Conservation (phyloP, 2,329 filamentous ascomycete genomes). For the Fusarium staphyleae region DNA sequence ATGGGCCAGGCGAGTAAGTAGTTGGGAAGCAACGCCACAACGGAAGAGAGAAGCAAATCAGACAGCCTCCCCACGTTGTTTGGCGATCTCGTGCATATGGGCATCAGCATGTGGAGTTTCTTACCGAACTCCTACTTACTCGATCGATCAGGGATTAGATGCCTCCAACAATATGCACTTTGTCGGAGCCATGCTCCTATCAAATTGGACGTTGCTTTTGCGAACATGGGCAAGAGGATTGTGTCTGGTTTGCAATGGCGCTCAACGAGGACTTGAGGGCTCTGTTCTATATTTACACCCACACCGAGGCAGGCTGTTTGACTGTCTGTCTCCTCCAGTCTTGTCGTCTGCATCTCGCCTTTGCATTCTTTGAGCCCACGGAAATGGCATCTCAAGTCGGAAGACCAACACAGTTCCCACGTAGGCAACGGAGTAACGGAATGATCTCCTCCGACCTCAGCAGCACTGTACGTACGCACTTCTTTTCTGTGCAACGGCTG, state of each 20-base stretch:
- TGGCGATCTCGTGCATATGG: slow-evolving; percentile 18
- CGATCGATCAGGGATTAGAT: slow-evolving; percentile 5
- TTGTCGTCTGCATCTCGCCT: slow-evolving; percentile 14
- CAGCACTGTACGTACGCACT: slow-evolving; percentile 2
- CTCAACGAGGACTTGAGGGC: slow-evolving; percentile 18
- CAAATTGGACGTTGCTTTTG: slow-evolving; percentile 8
- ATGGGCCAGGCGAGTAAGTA: background rate
- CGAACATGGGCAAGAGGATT: background rate
- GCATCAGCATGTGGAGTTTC: slow-evolving; percentile 20
- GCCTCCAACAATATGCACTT: slow-evolving; percentile 10
- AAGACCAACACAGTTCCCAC: background rate
- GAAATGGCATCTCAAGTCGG: slow-evolving; percentile 4
- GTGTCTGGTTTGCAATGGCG: slow-evolving; percentile 11
- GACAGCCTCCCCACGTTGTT: background rate
- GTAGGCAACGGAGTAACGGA: slow-evolving; percentile 2
- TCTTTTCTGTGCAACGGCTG: slow-evolving; percentile 12
- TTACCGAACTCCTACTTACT: slow-evolving; percentile 10
- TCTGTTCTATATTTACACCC: slow-evolving; percentile 31
- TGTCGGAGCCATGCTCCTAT: slow-evolving; percentile 20
- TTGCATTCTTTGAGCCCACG: background rate
- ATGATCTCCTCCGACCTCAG: background rate
- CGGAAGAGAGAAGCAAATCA: slow-evolving; percentile 15
- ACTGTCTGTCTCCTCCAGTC: background rate
- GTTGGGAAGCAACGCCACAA: slow-evolving; percentile 5
- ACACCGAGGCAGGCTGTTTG: slow-evolving; percentile 16